These are phyloP conservation scores for Alternaria arbusti DNA, from an alignment of 2,329 filamentous ascomycete species.

Conservation along the genomic window DNA sequence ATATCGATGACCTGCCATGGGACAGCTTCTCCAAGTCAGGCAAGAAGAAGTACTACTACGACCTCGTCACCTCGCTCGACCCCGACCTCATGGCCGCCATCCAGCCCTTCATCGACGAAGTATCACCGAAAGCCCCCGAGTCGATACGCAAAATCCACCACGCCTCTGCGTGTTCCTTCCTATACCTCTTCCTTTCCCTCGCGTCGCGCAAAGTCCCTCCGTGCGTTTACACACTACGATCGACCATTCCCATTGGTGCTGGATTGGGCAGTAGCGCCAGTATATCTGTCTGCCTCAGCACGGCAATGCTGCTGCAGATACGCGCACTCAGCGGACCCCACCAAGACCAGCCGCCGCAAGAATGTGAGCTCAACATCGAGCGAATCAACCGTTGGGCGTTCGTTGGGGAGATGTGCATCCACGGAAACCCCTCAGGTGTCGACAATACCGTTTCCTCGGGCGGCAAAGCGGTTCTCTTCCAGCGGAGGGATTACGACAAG, in stretches of 20 bases:
- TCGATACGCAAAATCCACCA: conserved; percentile 83
- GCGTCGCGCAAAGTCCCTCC: conserved; percentile 79
- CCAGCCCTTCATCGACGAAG: conserved; percentile 74
- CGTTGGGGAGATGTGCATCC: conserved; percentile 95
- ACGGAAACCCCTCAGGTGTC: conserved; percentile 94
- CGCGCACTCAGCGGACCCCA: conserved; percentile 89
- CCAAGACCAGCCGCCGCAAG: conserved; percentile 84
- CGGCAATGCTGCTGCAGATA: conserved; percentile 85
- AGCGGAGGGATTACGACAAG: conserved; percentile 76
- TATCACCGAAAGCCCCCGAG: conserved; percentile 71
- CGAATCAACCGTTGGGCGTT: conserved; percentile 98
- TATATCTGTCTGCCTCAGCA: conserved; percentile 85
- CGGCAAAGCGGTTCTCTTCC: conserved; percentile 92
- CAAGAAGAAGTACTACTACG: conserved; percentile 96
- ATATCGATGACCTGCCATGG: conserved; percentile 93
- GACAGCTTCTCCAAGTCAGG: conserved; percentile 74
- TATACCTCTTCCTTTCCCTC: conserved; percentile 91
- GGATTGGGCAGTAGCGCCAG: conserved; percentile 94
- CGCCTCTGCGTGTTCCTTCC: conserved; percentile 80
- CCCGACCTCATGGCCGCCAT: conserved; percentile 80
- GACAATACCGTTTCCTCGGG: conserved; percentile 96
- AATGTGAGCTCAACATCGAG: conserved; percentile 89
- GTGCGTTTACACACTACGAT: conserved; percentile 88
- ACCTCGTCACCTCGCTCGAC: conserved; percentile 79
- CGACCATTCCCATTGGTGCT: conserved; percentile 90